phyloP scores from a whole-genome alignment of 83 land plant genomes.

The Diphasiastrum complanatum region DNA sequence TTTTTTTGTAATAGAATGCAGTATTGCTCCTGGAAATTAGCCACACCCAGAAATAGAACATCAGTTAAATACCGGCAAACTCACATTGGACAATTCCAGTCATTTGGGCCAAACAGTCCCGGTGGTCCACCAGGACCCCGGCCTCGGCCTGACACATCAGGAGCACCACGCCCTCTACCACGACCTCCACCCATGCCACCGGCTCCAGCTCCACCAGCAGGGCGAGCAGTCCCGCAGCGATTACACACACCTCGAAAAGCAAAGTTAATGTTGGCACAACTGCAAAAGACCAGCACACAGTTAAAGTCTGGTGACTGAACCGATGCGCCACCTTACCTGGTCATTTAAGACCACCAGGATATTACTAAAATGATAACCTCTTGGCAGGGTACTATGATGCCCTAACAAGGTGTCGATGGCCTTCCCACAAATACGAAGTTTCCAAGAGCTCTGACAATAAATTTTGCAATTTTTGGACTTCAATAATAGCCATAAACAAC shows the following conservation, averaged over 20 bases:
- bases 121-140: conserved; percentile 61
- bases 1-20: too few species aligned
- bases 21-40: too few species aligned
- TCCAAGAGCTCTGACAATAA: too few species aligned
- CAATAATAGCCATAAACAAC: too few species aligned
- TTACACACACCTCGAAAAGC: conserved; percentile 97
- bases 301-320: conserved; percentile 2
- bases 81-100: conserved; percentile 97
- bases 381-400: too few species aligned
- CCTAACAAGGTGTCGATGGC: too few species aligned
- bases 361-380: background rate
- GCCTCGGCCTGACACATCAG: conserved; percentile 43
- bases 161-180: conserved; percentile 55
- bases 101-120: conserved; percentile 95
- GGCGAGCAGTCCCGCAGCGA: conserved; percentile 88
- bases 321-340: conserved; percentile 3
- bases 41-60: background rate
- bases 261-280: conserved; percentile 88
- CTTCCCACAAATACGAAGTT: too few species aligned
- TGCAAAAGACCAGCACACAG: conserved; percentile 35
- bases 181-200: conserved; percentile 48
- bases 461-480: too few species aligned
- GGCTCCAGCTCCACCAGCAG: conserved; percentile 56
- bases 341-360: conserved; percentile 1
- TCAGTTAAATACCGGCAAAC: conserved; percentile 5